A percentile compares a stretch with the other conserved stretches of the same genome.
Conservation (phyloP, 176 grass and related monocot genomes). For the Ampelocalamus luodianensis region DNA sequence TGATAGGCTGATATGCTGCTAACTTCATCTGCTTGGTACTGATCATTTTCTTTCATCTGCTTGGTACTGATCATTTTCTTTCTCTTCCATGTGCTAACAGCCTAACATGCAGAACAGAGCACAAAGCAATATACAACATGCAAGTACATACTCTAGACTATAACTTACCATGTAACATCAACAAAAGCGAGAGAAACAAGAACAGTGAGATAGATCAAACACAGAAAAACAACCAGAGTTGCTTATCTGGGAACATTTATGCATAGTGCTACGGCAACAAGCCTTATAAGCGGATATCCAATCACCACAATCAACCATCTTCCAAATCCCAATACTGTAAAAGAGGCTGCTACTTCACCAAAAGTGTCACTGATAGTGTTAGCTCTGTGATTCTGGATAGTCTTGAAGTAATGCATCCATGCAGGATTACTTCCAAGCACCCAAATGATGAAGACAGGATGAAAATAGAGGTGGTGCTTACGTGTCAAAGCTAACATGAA, state of each 20-base stretch:
- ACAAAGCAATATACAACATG: background rate
- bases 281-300: background rate
- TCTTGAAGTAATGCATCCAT: background rate
- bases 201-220: background rate
- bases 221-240: background rate
- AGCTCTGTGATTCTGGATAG: background rate
- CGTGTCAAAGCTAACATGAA: too few relatives aligned
- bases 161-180: background rate
- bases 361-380: background rate
- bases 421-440: slow-evolving; percentile 18
- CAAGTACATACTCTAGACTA: background rate
- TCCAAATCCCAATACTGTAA: background rate
- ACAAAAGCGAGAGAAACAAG: background rate
- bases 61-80: background rate
- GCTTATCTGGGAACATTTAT: slow-evolving; percentile 7
- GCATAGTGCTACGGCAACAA: background rate
- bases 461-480: too few relatives aligned
- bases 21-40: background rate
- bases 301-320: slow-evolving; percentile 8
- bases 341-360: too few relatives aligned
- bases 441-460: too few relatives aligned
- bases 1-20: background rate
- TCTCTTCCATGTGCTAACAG: background rate
- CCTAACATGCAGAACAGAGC: background rate
- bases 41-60: background rate